Evolutionary conservation across 257 asterid species (phyloP).

Genomic region (Fraxinus quadrangulata): DNA sequence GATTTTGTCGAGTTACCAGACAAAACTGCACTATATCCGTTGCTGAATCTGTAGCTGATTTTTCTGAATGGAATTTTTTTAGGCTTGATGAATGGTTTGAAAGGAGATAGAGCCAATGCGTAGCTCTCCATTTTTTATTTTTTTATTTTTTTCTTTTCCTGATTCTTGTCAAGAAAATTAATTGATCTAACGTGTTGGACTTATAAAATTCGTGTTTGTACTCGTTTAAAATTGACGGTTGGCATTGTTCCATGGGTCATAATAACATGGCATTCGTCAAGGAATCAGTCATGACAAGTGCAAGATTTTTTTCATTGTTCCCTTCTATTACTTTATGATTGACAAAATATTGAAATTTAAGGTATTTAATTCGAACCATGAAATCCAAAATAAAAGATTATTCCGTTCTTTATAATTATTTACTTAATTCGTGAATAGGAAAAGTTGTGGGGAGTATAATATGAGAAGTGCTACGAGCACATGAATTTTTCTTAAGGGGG

Average conservation of each 20-base stretch:
- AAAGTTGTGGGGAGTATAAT: too few species aligned
- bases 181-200: not conserved
- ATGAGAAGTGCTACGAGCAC: too few species aligned
- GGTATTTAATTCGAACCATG: too few species aligned
- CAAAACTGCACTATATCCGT: conserved; percentile 15
- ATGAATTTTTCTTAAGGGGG: too few species aligned
- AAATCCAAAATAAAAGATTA: too few species aligned
- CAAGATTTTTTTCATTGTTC: not conserved
- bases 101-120: conserved; percentile 48
- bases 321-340: not conserved
- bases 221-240: not conserved
- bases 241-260: not conserved
- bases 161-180: not conserved
- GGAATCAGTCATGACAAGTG: not conserved
- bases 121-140: conserved; percentile 39
- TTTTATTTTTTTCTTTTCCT: conserved; percentile 4
- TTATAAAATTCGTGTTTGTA: not conserved
- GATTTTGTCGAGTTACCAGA: conserved; percentile 20
- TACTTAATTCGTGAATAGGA: too few species aligned
- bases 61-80: conserved; percentile 24
- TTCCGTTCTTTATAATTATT: too few species aligned
- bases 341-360: not conserved
- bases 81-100: conserved; percentile 40
- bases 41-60: not conserved
- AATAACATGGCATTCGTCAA: not conserved